phyloP scores from a whole-genome alignment of 768 basidiomycete species.

The Roridomyces roridus region DNA sequence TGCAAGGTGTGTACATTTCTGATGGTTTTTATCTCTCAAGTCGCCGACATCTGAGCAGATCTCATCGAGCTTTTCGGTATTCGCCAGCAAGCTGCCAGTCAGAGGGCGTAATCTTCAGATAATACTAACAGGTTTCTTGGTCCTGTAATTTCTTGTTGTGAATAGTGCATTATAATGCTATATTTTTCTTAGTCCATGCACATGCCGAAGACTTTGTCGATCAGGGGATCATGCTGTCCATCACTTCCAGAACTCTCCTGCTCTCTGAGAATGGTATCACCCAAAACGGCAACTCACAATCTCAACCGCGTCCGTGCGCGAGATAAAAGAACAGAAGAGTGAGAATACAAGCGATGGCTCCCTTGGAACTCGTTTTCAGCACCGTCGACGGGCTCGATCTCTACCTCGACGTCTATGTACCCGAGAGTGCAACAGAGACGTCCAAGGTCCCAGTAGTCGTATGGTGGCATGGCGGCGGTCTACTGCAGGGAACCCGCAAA shows the following conservation, averaged over 20 bases:
- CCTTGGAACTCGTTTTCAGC: conserved; percentile 39
- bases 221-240: too few relatives aligned
- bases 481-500: conserved; percentile 38
- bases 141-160: background rate
- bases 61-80: conserved; percentile 64
- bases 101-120: conserved; percentile 9
- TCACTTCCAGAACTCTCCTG: too few relatives aligned
- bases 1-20: conserved; percentile 64
- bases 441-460: conserved; percentile 37
- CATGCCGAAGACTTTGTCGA: too few relatives aligned
- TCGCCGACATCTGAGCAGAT: conserved; percentile 43
- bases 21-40: background rate
- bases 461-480: conserved; percentile 47
- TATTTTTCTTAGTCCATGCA: background rate
- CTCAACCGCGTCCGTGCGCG: too few relatives aligned
- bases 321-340: too few relatives aligned
- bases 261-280: too few relatives aligned
- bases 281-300: too few relatives aligned
- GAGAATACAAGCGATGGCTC: background rate
- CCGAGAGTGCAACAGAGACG: conserved; percentile 33
- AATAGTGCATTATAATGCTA: background rate
- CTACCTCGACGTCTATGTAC: conserved; percentile 41
- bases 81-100: conserved; percentile 34
- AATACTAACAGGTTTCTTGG: background rate
- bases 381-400: conserved; percentile 39